Base-by-base conservation (phyloP, 805 yeast species). In the Pichia californica region DNA sequence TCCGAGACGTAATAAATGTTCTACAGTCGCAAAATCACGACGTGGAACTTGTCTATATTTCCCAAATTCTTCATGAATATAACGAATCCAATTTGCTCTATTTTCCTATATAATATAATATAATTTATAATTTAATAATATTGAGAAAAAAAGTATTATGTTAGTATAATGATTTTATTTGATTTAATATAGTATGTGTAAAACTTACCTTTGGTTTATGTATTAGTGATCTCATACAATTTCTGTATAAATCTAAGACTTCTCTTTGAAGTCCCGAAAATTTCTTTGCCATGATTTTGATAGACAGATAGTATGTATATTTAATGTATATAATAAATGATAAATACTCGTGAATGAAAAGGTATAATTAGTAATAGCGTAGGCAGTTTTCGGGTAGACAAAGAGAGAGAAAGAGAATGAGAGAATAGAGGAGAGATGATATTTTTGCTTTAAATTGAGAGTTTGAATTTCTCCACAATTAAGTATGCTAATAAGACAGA, bases 1-100 rank as follows among this genome's bases (percentile, higher is more conserved):
- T 4, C 98, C 98, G 3, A 74, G 71, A 46, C 98, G 69, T 32
- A 89, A 62, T 31, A 91, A 68, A 62, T 89, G 88, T 59, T 89
- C 98, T 35, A 89, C 79, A 1, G 95, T 83, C 35, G 82, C 71
- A 59, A 89, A 89, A 51, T 87, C 95, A 52, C 85, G 82, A 59
- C 83, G 81, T 30, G 83, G 77, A 10, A 89, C 63, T 26, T 59
- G 53, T 39, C 69, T 65, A 58, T 79, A 69, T 52, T 78, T 77
- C 14, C 56, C 65, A 59, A 89, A 91, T 57, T 87, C 91, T n/a
- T 48, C 39, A 50, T 63, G 69, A 7, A 64, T 52, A 35, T 55
- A 65, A 11, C 36, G 43, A 7, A 53, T 37, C 70, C 70, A 66
- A 43, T 65, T 58, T 4, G 41, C 33, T 28, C 61, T 52, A 27